These are phyloP conservation scores for Quercus ilex DNA, from an alignment of 306 rosid species.

Conservation along the genomic window DNA sequence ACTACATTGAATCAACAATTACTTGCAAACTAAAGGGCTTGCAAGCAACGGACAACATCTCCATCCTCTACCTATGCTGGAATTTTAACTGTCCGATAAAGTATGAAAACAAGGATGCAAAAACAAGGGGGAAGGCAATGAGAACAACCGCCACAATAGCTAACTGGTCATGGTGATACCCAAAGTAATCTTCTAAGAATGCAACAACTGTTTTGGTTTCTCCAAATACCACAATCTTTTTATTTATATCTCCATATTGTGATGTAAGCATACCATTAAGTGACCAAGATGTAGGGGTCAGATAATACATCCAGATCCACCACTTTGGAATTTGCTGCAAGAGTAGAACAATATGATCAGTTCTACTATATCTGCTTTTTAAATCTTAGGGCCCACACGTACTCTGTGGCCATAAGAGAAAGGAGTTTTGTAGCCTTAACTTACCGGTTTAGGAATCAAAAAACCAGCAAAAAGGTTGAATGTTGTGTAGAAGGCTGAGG, in stretches of 20 bases:
- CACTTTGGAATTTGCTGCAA: not conserved
- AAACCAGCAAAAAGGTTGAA: conserved; percentile 1
- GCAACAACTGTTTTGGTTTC: not conserved
- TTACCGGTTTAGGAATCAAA: not conserved
- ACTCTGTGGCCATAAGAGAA: not conserved
- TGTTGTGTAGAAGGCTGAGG: not conserved
- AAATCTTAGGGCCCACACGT: not conserved
- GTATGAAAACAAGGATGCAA: not conserved
- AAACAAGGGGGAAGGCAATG: not conserved
- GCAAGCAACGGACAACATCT: too few relatives aligned
- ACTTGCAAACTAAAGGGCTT: too few relatives aligned
- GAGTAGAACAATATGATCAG: not conserved
- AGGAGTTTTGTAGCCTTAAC: not conserved
- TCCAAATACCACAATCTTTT: not conserved
- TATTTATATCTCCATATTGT: not conserved
- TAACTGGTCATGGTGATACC: not conserved
- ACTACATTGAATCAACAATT: too few relatives aligned
- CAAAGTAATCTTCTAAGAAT: not conserved
- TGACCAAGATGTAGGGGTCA: not conserved
- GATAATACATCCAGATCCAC: not conserved
- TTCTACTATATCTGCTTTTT: not conserved
- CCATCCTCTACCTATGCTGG: not conserved
- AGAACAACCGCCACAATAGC: not conserved
- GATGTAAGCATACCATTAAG: not conserved
- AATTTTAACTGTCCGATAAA: not conserved